phyloP scores from a whole-genome alignment of 2,329 filamentous ascomycete genomes.

The Beauveria bassiana region DNA sequence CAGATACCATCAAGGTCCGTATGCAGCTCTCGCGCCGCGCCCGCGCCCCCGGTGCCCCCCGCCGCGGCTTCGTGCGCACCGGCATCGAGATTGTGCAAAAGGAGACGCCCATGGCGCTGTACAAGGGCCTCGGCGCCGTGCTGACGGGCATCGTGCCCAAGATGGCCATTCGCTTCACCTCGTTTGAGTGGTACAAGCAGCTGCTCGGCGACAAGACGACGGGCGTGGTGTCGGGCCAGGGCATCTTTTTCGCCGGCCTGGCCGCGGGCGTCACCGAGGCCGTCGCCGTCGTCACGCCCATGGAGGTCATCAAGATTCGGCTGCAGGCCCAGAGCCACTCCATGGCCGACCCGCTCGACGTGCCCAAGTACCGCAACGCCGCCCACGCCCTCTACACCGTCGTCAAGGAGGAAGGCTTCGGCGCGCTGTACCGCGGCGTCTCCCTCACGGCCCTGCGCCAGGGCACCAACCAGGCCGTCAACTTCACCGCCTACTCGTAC shows the following conservation, averaged over 20 bases:
- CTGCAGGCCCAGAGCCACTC: slow-evolving; percentile 96
- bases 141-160: slow-evolving; percentile 95
- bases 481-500: slow-evolving; percentile 96
- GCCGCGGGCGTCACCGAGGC: slow-evolving; percentile 93
- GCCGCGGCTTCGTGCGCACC: slow-evolving; percentile 80
- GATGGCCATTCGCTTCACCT: slow-evolving; percentile 98
- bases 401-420: slow-evolving; percentile 79
- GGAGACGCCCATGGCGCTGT: slow-evolving; percentile 87
- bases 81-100: slow-evolving; percentile 78
- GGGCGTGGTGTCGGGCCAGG: slow-evolving; percentile 59
- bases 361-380: slow-evolving; percentile 96
- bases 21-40: slow-evolving; percentile 95
- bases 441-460: slow-evolving; percentile 88
- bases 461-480: slow-evolving; percentile 95
- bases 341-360: slow-evolving; percentile 91
- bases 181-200: slow-evolving; percentile 93
- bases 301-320: slow-evolving; percentile 99
- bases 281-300: slow-evolving; percentile 90
- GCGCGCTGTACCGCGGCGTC: slow-evolving; percentile 87
- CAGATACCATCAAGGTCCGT: slow-evolving; percentile 96
- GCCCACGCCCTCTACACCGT: slow-evolving; percentile 80
- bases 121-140: slow-evolving; percentile 97
- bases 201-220: slow-evolving; percentile 61
- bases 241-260: slow-evolving; percentile 71
- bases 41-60: slow-evolving; percentile 72